phyloP scores from a whole-genome alignment of 1,284 basidiomycete species.

The Chalciporus sp. region DNA sequence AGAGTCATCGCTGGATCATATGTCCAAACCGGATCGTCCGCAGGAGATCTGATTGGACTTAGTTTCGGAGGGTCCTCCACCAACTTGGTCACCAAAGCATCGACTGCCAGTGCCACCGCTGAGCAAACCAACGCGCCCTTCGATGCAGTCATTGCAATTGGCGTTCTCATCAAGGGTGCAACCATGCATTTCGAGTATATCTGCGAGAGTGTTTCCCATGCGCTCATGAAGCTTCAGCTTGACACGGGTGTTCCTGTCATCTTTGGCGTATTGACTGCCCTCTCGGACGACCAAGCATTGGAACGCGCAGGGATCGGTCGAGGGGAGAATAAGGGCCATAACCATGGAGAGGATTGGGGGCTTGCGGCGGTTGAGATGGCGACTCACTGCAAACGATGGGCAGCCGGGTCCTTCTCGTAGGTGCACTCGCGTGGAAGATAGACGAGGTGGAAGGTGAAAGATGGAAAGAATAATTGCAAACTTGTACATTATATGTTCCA shows the following conservation, averaged over 20 bases:
- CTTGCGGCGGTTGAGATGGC: slow-evolving; percentile 94
- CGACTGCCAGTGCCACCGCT: slow-evolving; percentile 37
- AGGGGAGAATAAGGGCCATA: slow-evolving; percentile 74
- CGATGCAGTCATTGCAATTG: slow-evolving; percentile 95
- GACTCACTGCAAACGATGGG: slow-evolving; percentile 72
- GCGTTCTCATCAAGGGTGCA: slow-evolving; percentile 95
- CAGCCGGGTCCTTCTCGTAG: slow-evolving; percentile 65
- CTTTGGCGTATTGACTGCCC: slow-evolving; percentile 93
- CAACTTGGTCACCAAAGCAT: slow-evolving; percentile 37
- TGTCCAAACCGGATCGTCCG: slow-evolving; percentile 72
- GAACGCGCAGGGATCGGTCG: slow-evolving; percentile 85
- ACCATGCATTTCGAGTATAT: slow-evolving; percentile 99
- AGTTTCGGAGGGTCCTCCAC: slow-evolving; percentile 43
- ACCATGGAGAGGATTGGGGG: slow-evolving; percentile 97
- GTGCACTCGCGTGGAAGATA: background rate
- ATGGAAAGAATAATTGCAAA: background rate
- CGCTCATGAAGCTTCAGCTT: slow-evolving; percentile 91
- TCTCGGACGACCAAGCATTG: slow-evolving; percentile 93
- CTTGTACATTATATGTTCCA: slow-evolving; percentile 10
- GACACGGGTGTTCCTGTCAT: slow-evolving; percentile 95
- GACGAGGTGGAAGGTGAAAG: background rate
- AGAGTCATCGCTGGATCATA: slow-evolving; percentile 86
- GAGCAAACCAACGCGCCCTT: slow-evolving; percentile 69
- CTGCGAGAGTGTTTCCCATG: slow-evolving; percentile 89
- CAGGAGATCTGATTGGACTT: slow-evolving; percentile 78